Conservation (phyloP, 192 early-diverging fungal genomes). For the Umbelopsis isabellina region DNA sequence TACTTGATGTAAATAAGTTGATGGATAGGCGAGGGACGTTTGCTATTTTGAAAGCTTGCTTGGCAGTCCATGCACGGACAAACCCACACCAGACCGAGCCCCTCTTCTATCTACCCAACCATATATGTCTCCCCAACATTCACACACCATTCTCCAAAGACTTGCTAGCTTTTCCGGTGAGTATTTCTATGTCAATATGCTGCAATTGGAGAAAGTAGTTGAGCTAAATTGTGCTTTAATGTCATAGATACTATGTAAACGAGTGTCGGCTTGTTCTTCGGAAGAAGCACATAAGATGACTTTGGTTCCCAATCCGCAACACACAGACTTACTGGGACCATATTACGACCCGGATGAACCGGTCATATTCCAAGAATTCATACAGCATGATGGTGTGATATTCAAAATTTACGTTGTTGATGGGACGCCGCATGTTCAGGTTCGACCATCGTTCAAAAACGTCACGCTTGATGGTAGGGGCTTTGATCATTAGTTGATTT, state of each 20-base stretch:
- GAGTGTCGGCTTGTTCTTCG: conserved; percentile 38
- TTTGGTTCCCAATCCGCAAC: conserved; percentile 22
- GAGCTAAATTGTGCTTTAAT: too few relatives aligned
- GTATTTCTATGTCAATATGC: neutral
- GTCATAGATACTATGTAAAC: conserved; percentile 39
- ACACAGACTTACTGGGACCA: neutral
- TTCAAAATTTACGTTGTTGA: conserved; percentile 42
- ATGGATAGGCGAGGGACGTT: conserved; percentile 29
- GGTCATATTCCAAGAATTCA: conserved; percentile 43
- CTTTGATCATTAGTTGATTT: too few relatives aligned
- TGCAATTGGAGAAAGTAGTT: neutral
- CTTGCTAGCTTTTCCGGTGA: conserved; percentile 31
- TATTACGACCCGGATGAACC: conserved; percentile 26
- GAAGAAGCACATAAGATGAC: conserved; percentile 42
- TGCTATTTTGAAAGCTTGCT: conserved; percentile 3
- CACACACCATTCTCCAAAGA: conserved; percentile 5
- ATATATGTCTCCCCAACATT: conserved; percentile 16
- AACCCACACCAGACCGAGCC: neutral
- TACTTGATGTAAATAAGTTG: conserved; percentile 29
- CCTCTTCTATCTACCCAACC: conserved; percentile 16
- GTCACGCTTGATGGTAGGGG: neutral
- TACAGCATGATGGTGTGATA: conserved; percentile 43
- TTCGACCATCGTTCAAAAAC: conserved; percentile 41
- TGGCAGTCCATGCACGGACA: neutral
- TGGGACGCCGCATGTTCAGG: conserved; percentile 22